Conservation (phyloP, 192 early-diverging fungal species). For the Backusella morwellensis region DNA sequence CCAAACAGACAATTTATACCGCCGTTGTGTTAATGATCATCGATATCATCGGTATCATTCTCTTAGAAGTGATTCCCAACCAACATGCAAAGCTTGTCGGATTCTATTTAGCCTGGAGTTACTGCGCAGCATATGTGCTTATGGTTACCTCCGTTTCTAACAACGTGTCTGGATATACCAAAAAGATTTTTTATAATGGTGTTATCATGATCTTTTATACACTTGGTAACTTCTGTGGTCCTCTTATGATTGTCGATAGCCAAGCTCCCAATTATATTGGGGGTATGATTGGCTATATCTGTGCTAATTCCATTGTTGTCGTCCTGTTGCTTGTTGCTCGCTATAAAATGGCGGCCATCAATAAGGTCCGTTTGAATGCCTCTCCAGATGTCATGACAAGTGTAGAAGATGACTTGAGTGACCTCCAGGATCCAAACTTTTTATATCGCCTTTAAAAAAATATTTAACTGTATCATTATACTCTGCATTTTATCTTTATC, state of each 20-base stretch:
- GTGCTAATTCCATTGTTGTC: constrained; percentile 13
- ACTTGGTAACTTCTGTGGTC: constrained; percentile 22
- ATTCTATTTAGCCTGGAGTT: constrained; percentile 21
- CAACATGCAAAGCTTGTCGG: constrained; percentile 16
- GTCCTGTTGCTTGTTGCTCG: constrained; percentile 10
- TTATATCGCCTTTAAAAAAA: constrained; percentile 15
- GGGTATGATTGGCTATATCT: constrained; percentile 24
- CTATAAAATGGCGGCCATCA: constrained; percentile 6
- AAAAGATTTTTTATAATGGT: constrained; percentile 19
- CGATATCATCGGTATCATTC: constrained; percentile 21
- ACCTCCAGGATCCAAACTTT: constrained; percentile 13
- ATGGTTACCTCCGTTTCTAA: constrained; percentile 6
- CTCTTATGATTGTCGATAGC: constrained; percentile 19
- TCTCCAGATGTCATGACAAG: neutral
- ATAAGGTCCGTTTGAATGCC: neutral
- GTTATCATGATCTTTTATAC: constrained; percentile 21
- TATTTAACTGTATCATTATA: neutral
- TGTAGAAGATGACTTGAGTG: constrained; percentile 15
- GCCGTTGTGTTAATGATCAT: neutral
- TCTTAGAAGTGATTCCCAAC: constrained; percentile 13
- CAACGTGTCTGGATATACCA: constrained; percentile 21
- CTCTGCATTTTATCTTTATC: neutral
- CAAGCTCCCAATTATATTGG: constrained; percentile 21
- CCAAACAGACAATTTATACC: constrained; percentile 13
- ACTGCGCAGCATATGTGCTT: constrained; percentile 5